Evolutionary conservation across 129 eudicot genomes (phyloP), one percentile per base, ranked within the genome.

Genomic region (Heracleum sosnowskyi): DNA sequence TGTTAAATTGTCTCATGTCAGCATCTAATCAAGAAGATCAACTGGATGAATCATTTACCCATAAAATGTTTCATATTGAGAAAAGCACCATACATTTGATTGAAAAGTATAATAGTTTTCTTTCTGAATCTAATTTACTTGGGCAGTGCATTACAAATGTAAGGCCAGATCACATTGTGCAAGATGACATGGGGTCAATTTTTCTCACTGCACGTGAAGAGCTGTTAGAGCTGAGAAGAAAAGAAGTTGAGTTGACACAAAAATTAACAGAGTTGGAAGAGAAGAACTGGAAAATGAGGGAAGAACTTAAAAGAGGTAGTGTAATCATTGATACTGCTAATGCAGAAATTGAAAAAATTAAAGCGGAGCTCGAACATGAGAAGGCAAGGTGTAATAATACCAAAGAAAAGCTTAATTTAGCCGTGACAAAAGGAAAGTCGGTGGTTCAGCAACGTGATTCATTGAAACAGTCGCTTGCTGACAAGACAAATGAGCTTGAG

Each of bases 371-470:
- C 77, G 99, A 92, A 75, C 95, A 95, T 80, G 99, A 95, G 86
- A 95, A 79, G 85, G 84, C 75, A 31, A 87, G 91, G 75, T 90
- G 84, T 82, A 77, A 76, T 51, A 96, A 89, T 81, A 86, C 97
- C 22, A 96, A 96, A 81, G 97, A 96, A 84, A 96, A 96, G 82
- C 97, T 96, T 77, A 86, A 96, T 82, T 63, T 96, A 89, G 99
- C 99, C 64, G 99, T 92, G 80, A 90, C 97, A 51, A 92, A 92
- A 79, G 99, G 97, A 69, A 96, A 92, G 90, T 95, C 89, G 24
- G 83, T 96, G 82, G 97, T 96, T 62, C 99, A 96, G 81, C 96
- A 92, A 46, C 91, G 97, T 64, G 99, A 96, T 80, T 87, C 97
- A n/a, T 81, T 96, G 77, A 96, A 96, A 75, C 97, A 90, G 76